Base-by-base conservation (phyloP, 306 rosid genomes). In the Corylus americana region DNA sequence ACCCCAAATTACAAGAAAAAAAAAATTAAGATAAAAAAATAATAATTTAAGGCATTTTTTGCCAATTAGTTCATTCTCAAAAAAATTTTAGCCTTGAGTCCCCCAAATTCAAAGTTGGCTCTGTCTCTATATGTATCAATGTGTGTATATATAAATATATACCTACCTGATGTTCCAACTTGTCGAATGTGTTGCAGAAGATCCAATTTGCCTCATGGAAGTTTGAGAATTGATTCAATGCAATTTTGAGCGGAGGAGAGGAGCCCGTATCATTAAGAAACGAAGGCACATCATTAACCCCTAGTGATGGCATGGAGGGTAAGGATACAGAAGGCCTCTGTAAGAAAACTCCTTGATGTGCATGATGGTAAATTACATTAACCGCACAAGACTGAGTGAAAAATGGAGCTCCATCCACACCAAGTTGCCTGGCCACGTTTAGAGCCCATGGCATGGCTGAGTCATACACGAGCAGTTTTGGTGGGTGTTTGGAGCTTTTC, bases 301-400 rank as follows among this genome's bases (percentile, higher is more conserved):
- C 64, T 20, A 78, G 82, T n/a, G 22, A 22, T 11, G 82, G 82
- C 76, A 78, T 71, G 37, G 53, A 29, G 20, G 82, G 77, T 62
- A 78, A 48, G 0, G 70, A 58, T 20, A 71, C 22, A 0, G 54
- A 39, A 4, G 72, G 13, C 11, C 42, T 8, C 1, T 59, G 48
- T 27, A 31, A 31, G 35, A 79, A 35, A 13, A n/a, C 1, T 37
- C 74, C 78, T 49, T 53, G 55, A 64, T 49, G 11, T 2, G 4
- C 27, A 17, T 55, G 62, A 55, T 55, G 1, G 4, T 59, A 59
- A 10, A 59, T 20, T 13, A 6, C 66, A 25, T 59, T 22, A 3
- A 59, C 37, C 6, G 37, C 66, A 25, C 66, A 59, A 1, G 66
- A 25, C 66, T 22, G 37, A 3, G 66, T 59, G 66, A 59, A 59